These are phyloP conservation scores for Suillus sp. DNA, from an alignment of 768 basidiomycete genomes.

Conservation along the genomic window DNA sequence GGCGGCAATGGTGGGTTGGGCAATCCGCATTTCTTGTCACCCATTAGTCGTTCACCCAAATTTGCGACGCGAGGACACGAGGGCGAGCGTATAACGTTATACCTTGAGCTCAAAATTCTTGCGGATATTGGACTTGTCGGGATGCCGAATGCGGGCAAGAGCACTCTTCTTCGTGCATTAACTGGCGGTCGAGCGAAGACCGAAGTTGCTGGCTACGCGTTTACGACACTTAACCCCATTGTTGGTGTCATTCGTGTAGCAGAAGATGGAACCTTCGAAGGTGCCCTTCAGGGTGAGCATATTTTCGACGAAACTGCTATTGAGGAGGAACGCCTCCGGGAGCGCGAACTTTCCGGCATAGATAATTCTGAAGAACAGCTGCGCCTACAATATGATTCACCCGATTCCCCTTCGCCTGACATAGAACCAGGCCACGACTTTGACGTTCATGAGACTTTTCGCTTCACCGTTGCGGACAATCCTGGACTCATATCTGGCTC, in stretches of 20 bases:
- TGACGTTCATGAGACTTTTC: slow-evolving; percentile 68
- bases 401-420: slow-evolving; percentile 25
- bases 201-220: slow-evolving; percentile 88
- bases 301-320: slow-evolving; percentile 69
- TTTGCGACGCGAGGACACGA: slow-evolving; percentile 78
- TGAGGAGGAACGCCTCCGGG: slow-evolving; percentile 48
- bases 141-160: slow-evolving; percentile 93
- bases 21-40: slow-evolving; percentile 81
- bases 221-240: slow-evolving; percentile 94
- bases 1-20: slow-evolving; percentile 86
- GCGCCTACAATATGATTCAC: slow-evolving; percentile 17
- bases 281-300: slow-evolving; percentile 47
- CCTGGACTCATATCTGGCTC: slow-evolving; percentile 88
- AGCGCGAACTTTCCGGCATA: slow-evolving; percentile 45
- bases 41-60: slow-evolving; percentile 77
- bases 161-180: slow-evolving; percentile 86
- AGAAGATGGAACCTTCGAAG: slow-evolving; percentile 76
- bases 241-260: slow-evolving; percentile 87
- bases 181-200: slow-evolving; percentile 84
- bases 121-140: slow-evolving; percentile 97
- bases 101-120: slow-evolving; percentile 88
- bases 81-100: slow-evolving; percentile 76
- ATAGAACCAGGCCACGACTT: slow-evolving; percentile 48
- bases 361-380: slow-evolving; percentile 2
- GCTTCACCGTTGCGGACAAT: slow-evolving; percentile 97